Evolutionary conservation across 1,139 yeast genomes (phyloP).

Genomic region (Blastobotrys proliferans): DNA sequence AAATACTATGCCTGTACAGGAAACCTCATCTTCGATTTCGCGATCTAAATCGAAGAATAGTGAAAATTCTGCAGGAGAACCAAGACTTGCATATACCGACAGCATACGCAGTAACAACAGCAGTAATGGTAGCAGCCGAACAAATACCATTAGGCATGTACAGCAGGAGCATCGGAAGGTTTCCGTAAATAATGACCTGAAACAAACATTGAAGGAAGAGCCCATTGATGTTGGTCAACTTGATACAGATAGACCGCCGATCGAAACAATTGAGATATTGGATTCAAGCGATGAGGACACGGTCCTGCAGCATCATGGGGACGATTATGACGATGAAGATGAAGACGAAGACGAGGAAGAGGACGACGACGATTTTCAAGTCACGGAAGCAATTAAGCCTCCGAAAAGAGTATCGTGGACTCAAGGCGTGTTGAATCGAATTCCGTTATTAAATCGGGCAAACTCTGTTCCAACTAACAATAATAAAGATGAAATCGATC

Average conservation of each 20-base stretch:
- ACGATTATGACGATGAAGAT: slow-evolving; percentile 1
- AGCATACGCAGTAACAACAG: too few relatives aligned
- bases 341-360: slow-evolving; percentile 7
- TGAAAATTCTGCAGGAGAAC: too few relatives aligned
- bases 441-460: slow-evolving; percentile 3
- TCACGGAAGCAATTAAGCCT: slow-evolving; percentile 3
- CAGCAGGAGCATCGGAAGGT: too few relatives aligned
- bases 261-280: neutral
- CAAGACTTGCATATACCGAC: too few relatives aligned
- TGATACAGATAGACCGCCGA: neutral
- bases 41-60: too few relatives aligned
- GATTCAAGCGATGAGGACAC: slow-evolving; percentile 5
- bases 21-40: too few relatives aligned
- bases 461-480: neutral
- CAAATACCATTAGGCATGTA: too few relatives aligned
- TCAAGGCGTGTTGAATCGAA: slow-evolving; percentile 1
- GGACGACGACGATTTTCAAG: neutral
- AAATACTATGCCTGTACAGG: too few relatives aligned
- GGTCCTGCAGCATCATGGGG: slow-evolving; percentile 1
- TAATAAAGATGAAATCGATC: neutral
- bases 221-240: neutral
- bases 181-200: too few relatives aligned
- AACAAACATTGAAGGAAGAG: neutral
- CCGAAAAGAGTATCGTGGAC: slow-evolving; percentile 2
- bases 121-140: too few relatives aligned